These are phyloP conservation scores for Colletotrichum acutatum DNA, from an alignment of 2,329 filamentous ascomycete species.

Conservation along the genomic window DNA sequence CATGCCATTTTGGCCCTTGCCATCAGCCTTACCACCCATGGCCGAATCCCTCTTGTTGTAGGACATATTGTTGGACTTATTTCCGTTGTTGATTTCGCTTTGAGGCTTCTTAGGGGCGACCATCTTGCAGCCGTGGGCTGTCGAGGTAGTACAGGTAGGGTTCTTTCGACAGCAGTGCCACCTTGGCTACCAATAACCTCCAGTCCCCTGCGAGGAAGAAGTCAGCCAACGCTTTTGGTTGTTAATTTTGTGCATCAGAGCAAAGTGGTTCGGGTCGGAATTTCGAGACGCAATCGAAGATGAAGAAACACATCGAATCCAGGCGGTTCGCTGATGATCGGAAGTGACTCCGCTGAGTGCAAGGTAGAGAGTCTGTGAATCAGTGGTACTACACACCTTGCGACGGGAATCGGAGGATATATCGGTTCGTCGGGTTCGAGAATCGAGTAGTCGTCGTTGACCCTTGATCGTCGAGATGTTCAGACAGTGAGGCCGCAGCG, in stretches of 20 bases:
- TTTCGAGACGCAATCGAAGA: neutral
- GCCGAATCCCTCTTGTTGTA: slow-evolving; percentile 51
- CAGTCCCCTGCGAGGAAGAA: slow-evolving; percentile 17
- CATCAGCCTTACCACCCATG: slow-evolving; percentile 47
- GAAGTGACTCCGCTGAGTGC: neutral
- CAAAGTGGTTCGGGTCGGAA: neutral
- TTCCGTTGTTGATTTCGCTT: slow-evolving; percentile 31
- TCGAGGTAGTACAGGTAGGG: slow-evolving; percentile 25
- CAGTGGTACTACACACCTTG: slow-evolving; percentile 23
- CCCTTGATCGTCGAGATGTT: slow-evolving; percentile 2
- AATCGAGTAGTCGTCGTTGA: slow-evolving; percentile 17
- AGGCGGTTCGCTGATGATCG: neutral
- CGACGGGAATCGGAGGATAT: slow-evolving; percentile 30
- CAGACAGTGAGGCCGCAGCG: slow-evolving; percentile 16
- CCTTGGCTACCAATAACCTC: slow-evolving; percentile 26
- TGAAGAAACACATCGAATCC: neutral
- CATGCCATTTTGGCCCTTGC: slow-evolving; percentile 53
- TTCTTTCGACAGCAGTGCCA: slow-evolving; percentile 29
- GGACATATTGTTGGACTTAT: slow-evolving; percentile 46
- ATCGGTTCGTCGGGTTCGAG: slow-evolving; percentile 17
- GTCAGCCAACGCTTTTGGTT: slow-evolving; percentile 17
- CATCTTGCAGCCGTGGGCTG: slow-evolving; percentile 25
- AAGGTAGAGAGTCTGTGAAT: neutral
- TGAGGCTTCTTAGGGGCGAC: slow-evolving; percentile 34
- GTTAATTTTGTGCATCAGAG: neutral